Percentiles rank a stretch among this genome's conserved stretches.
phyloP scores from a whole-genome alignment of 2,329 filamentous ascomycete species.

The Trichoderma citrinoviride region DNA sequence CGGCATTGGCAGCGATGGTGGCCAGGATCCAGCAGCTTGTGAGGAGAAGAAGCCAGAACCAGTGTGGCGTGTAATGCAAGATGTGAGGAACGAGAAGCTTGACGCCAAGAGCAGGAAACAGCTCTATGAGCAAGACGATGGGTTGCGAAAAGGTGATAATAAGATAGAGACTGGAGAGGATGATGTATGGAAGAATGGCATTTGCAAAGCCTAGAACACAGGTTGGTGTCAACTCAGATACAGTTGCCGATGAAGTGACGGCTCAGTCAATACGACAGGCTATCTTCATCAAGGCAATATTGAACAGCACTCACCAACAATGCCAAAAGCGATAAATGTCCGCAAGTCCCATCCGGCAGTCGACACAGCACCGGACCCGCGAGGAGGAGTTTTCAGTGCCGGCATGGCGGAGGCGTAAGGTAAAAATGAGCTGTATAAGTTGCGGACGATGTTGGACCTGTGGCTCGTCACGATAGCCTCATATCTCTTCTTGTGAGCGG shows the following conservation, averaged over 20 bases:
- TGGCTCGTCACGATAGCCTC: not conserved
- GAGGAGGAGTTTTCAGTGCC: not conserved
- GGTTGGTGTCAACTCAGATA: not conserved
- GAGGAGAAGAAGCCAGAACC: slow-evolving; percentile 30
- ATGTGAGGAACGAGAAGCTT: slow-evolving; percentile 33
- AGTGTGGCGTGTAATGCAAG: slow-evolving; percentile 32
- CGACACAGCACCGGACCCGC: not conserved
- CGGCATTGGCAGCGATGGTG: not conserved
- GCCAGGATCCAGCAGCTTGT: slow-evolving; percentile 29
- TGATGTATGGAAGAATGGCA: slow-evolving; percentile 1
- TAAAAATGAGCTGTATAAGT: not conserved
- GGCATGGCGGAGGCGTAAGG: not conserved
- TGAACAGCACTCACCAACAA: not conserved
- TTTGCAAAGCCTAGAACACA: not conserved
- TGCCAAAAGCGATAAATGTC: slow-evolving; percentile 2
- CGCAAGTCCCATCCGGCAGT: not conserved
- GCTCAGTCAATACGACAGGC: too few relatives aligned
- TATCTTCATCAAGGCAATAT: not conserved
- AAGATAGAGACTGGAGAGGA: slow-evolving; percentile 14
- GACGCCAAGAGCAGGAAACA: slow-evolving; percentile 31
- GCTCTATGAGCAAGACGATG: slow-evolving; percentile 10
- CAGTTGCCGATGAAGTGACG: not conserved
- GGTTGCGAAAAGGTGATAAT: not conserved
- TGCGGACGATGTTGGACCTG: not conserved
- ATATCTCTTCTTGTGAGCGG: not conserved